phyloP scores from a whole-genome alignment of 805 yeast species.

The Ogataea glucozyma region DNA sequence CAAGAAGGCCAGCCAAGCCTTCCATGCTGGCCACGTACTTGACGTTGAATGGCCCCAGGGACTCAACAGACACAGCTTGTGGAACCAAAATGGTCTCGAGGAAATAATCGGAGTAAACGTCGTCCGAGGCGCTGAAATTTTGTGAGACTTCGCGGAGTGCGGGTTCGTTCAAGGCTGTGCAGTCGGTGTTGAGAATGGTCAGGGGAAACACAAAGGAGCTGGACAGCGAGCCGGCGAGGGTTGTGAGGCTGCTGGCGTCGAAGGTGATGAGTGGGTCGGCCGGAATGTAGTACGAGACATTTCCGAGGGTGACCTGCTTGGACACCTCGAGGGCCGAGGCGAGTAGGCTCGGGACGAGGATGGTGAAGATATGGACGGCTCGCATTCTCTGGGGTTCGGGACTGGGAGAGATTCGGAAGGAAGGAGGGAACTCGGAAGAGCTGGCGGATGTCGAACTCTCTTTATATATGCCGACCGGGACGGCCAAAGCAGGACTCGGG shows the following conservation, averaged over 20 bases:
- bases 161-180: neutral
- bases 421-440: too few relatives aligned
- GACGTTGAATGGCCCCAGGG: slow-evolving; percentile 1
- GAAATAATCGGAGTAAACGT: slow-evolving; percentile 15
- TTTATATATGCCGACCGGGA: too few relatives aligned
- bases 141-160: slow-evolving; percentile 2
- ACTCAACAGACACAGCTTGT: neutral
- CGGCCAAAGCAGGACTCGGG: too few relatives aligned
- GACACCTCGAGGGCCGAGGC: slow-evolving; percentile 10
- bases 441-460: too few relatives aligned
- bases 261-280: slow-evolving; percentile 8
- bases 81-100: slow-evolving; percentile 10
- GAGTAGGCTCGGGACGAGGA: neutral
- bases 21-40: neutral
- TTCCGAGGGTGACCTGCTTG: slow-evolving; percentile 13
- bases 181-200: slow-evolving; percentile 2
- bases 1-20: slow-evolving; percentile 6
- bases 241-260: neutral
- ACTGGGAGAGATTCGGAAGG: too few relatives aligned
- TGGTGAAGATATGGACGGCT: neutral
- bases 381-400: neutral
- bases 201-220: slow-evolving; percentile 13
- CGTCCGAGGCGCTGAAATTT: slow-evolving; percentile 7
- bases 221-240: slow-evolving; percentile 5
- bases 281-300: slow-evolving; percentile 13